Conservation (phyloP, 768 basidiomycete species). For the Termitomyces sp. region DNA sequence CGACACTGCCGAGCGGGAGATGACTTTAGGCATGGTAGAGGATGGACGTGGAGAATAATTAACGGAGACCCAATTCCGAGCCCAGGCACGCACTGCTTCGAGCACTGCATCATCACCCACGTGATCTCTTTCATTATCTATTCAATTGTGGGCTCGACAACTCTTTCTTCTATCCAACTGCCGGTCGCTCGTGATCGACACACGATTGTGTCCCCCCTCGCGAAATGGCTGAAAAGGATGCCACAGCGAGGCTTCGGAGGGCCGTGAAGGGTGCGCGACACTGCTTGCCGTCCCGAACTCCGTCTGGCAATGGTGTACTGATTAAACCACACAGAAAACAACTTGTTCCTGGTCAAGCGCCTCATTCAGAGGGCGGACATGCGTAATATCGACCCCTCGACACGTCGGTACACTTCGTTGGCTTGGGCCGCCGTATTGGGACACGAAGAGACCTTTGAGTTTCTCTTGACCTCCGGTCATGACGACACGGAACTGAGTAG, state of each 20-base stretch:
- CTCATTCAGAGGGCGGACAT: conserved; percentile 85
- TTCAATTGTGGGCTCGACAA: conserved; percentile 15
- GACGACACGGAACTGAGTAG: conserved; percentile 92
- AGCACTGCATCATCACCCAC: conserved; percentile 18
- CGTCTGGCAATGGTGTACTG: conserved; percentile 3
- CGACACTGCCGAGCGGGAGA: conserved; percentile 85
- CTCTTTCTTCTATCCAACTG: conserved; percentile 13
- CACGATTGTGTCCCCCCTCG: conserved; percentile 4
- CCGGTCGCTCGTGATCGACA: conserved; percentile 1
- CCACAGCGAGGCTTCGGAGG: conserved; percentile 68
- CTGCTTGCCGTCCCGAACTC: neutral
- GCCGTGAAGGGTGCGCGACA: conserved; percentile 68
- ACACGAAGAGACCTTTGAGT: conserved; percentile 92
- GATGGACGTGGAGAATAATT: conserved; percentile 6
- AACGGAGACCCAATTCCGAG: conserved; percentile 10
- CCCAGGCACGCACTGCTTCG: conserved; percentile 20
- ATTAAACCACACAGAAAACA: conserved; percentile 69
- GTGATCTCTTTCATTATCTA: conserved; percentile 22
- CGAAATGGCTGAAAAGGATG: conserved; percentile 80
- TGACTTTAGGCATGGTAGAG: conserved; percentile 90
- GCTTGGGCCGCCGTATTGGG: conserved; percentile 91
- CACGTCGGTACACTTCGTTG: conserved; percentile 79
- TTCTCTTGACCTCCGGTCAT: conserved; percentile 79
- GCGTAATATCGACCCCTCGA: conserved; percentile 82
- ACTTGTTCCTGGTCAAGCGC: conserved; percentile 88